Evolutionary conservation across 805 yeast species (phyloP).

Genomic region (Nakazawaea ernobii): DNA sequence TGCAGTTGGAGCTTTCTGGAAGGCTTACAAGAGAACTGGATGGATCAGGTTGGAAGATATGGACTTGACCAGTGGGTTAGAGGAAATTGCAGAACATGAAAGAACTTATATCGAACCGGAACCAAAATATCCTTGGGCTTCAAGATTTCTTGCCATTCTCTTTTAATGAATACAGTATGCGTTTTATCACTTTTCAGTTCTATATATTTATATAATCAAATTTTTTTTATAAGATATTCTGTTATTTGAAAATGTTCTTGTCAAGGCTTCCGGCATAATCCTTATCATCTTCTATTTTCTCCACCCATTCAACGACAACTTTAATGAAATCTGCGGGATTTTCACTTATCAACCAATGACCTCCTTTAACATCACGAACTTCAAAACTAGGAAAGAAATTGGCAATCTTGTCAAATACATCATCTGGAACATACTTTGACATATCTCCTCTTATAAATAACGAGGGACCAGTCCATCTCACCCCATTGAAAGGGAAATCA

Average conservation of each 20-base stretch:
- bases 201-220: not conserved
- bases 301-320: constrained; percentile 56
- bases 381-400: constrained; percentile 74
- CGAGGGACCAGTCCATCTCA: constrained; percentile 65
- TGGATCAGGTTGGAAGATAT: constrained; percentile 38
- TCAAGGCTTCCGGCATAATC: constrained; percentile 1
- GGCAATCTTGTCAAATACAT: constrained; percentile 66
- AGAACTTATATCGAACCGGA: constrained; percentile 7
- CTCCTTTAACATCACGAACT: constrained; percentile 69
- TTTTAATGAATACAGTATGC: not conserved
- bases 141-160: not conserved
- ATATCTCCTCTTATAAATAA: constrained; percentile 75
- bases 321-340: constrained; percentile 73
- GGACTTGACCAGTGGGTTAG: constrained; percentile 38
- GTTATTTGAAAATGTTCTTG: constrained; percentile 5
- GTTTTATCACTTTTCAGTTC: not conserved
- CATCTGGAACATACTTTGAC: constrained; percentile 79
- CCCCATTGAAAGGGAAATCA: constrained; percentile 68
- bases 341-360: constrained; percentile 92
- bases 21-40: constrained; percentile 30
- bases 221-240: not conserved
- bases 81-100: constrained; percentile 46
- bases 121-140: not conserved
- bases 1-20: constrained; percentile 30
- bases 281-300: constrained; percentile 25